These are phyloP conservation scores for Mortierella polycephala DNA, from an alignment of 371 early-diverging fungal genomes.

Conservation along the genomic window DNA sequence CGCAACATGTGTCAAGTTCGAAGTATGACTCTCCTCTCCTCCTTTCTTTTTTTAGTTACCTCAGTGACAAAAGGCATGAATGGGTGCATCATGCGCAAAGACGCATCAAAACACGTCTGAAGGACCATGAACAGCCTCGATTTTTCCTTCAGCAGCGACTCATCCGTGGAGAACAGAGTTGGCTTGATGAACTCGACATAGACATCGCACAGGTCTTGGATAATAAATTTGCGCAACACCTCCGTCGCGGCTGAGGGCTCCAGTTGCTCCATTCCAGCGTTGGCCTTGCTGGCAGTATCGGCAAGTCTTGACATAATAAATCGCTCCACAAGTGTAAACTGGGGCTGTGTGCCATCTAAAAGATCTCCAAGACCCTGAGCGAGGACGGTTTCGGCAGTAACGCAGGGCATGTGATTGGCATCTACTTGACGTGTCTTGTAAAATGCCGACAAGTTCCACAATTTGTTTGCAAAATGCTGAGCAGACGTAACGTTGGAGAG, in stretches of 20 bases:
- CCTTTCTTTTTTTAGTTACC: conserved; percentile 60
- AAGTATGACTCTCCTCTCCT: conserved; percentile 48
- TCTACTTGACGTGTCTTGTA: conserved; percentile 71
- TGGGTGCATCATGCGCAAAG: conserved; percentile 92
- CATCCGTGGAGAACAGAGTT: conserved; percentile 56
- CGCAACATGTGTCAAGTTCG: not conserved
- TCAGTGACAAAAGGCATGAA: conserved; percentile 99
- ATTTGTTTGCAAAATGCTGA: conserved; percentile 97
- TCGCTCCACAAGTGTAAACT: conserved; percentile 77
- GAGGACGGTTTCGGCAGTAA: conserved; percentile 21
- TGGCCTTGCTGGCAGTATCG: conserved; percentile 71
- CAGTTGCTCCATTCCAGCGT: conserved; percentile 73
- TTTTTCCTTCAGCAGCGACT: conserved; percentile 54
- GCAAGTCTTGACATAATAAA: conserved; percentile 91
- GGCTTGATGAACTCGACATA: conserved; percentile 90
- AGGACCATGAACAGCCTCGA: conserved; percentile 55
- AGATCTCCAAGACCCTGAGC: conserved; percentile 17
- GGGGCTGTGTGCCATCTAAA: conserved; percentile 7
- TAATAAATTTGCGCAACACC: conserved; percentile 87
- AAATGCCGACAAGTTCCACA: conserved; percentile 96
- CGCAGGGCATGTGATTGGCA: conserved; percentile 53
- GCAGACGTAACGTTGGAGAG: conserved; percentile 93
- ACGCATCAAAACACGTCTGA: conserved; percentile 84
- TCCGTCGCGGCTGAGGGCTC: conserved; percentile 90
- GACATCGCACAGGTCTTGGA: conserved; percentile 96